A percentile compares a stretch with the other conserved stretches of the same genome.
phyloP scores from a whole-genome alignment of 2,329 filamentous ascomycete genomes.

The Tolypocladium sp. region DNA sequence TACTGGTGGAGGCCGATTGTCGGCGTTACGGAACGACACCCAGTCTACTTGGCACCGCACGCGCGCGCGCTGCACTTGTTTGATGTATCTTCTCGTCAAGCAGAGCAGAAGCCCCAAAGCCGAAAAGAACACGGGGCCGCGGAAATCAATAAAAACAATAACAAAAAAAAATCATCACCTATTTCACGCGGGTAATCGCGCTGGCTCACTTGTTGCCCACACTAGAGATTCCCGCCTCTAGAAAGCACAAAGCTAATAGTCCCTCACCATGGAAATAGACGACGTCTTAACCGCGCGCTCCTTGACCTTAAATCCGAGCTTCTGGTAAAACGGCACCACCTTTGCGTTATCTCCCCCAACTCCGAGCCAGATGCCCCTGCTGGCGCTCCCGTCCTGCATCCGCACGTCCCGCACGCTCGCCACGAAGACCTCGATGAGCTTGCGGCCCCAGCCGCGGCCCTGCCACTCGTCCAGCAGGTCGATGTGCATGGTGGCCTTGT shows the following conservation, averaged over 20 bases:
- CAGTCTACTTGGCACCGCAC: not conserved
- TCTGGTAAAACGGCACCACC: slow-evolving; percentile 40
- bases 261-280: slow-evolving; percentile 32
- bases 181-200: not conserved
- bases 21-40: not conserved
- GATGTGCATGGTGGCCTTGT: slow-evolving; percentile 39
- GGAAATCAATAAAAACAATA: not conserved
- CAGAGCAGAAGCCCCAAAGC: not conserved
- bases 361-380: slow-evolving; percentile 32
- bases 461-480: slow-evolving; percentile 33
- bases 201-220: not conserved
- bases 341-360: slow-evolving; percentile 35
- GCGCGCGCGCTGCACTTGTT: not conserved
- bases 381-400: slow-evolving; percentile 2
- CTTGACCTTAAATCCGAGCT: slow-evolving; percentile 31
- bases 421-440: slow-evolving; percentile 31
- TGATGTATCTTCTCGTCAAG: not conserved
- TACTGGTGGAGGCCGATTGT: not conserved
- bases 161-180: not conserved
- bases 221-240: not conserved
- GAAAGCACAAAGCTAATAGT: slow-evolving; percentile 9
- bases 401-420: slow-evolving; percentile 20
- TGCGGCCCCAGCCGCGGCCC: slow-evolving; percentile 33
- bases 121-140: not conserved
- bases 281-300: slow-evolving; percentile 23